Evolutionary conservation across 2,329 filamentous ascomycete genomes (phyloP).

Genomic region (Myriosclerotinia scirpicola): DNA sequence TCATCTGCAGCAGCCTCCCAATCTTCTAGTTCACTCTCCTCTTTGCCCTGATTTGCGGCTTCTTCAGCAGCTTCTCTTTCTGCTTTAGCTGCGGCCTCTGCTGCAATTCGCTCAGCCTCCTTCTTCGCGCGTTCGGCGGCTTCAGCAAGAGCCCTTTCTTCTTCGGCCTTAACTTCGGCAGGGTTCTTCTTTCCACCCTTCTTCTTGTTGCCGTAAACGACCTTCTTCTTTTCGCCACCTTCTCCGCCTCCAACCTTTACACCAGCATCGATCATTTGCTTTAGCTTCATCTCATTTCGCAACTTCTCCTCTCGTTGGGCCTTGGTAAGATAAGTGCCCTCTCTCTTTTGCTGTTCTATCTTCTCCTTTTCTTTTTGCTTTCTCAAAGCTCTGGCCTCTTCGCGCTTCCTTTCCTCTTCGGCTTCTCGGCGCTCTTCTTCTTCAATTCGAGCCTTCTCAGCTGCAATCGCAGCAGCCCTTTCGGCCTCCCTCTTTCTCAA

Average conservation of each 20-base stretch:
- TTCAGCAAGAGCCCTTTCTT: slow-evolving; percentile 75
- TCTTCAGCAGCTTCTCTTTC: slow-evolving; percentile 58
- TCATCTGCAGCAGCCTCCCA: slow-evolving; percentile 85
- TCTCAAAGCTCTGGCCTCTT: slow-evolving; percentile 73
- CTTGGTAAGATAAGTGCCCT: slow-evolving; percentile 83
- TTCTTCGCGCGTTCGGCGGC: slow-evolving; percentile 69
- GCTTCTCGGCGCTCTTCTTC: slow-evolving; percentile 63
- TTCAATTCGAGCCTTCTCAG: slow-evolving; percentile 64
- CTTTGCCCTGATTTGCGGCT: slow-evolving; percentile 54
- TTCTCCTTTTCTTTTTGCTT: slow-evolving; percentile 86
- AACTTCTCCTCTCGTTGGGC: slow-evolving; percentile 82
- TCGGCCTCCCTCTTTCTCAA: slow-evolving; percentile 66
- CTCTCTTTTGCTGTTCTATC: slow-evolving; percentile 83
- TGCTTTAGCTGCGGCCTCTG: slow-evolving; percentile 62
- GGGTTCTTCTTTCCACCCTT: slow-evolving; percentile 60
- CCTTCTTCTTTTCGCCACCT: slow-evolving; percentile 63
- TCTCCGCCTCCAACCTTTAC: slow-evolving; percentile 67
- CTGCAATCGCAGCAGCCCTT: slow-evolving; percentile 54
- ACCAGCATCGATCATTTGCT: slow-evolving; percentile 81
- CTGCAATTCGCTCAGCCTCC: slow-evolving; percentile 67
- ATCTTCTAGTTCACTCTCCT: slow-evolving; percentile 67
- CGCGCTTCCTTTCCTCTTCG: slow-evolving; percentile 68
- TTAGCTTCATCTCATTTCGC: slow-evolving; percentile 73
- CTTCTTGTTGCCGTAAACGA: slow-evolving; percentile 71
- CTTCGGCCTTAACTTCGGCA: slow-evolving; percentile 61